Conservation (phyloP, 495 filamentous ascomycete genomes). For the Hyphodiscus hymeniophilus region DNA sequence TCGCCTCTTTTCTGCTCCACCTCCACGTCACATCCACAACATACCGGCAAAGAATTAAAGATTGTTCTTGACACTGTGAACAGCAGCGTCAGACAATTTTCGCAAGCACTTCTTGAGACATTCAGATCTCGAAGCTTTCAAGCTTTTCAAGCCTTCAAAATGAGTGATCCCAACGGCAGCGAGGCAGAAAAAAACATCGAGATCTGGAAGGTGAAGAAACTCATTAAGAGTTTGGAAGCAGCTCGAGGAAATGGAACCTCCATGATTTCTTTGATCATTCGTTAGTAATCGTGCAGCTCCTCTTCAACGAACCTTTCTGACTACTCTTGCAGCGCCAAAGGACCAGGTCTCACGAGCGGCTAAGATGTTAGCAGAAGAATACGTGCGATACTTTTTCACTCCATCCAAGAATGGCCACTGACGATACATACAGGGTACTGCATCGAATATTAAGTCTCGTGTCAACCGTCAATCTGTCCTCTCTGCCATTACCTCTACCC, state of each 20-base stretch:
- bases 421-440: constrained; percentile 63
- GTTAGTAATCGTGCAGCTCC: constrained; percentile 40
- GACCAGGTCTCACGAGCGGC: constrained; percentile 93
- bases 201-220: constrained; percentile 88
- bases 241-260: constrained; percentile 92
- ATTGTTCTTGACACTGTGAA: constrained; percentile 18
- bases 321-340: constrained; percentile 66
- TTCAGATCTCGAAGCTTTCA: constrained; percentile 11
- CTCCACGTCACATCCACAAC: constrained; percentile 7
- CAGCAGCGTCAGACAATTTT: constrained; percentile 16
- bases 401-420: constrained; percentile 16
- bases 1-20: not conserved
- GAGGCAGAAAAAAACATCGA: constrained; percentile 97
- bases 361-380: constrained; percentile 99
- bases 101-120: constrained; percentile 8
- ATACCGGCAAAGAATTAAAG: constrained; percentile 2
- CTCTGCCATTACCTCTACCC: constrained; percentile 96
- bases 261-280: constrained; percentile 99
- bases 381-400: constrained; percentile 47
- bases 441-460: constrained; percentile 98
- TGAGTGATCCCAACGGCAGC: constrained; percentile 82
- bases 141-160: constrained; percentile 54
- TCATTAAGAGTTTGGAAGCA: constrained; percentile 90
- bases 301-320: not conserved
- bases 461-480: constrained; percentile 97